Conservation (phyloP, 495 filamentous ascomycete genomes). For the Schizothecium vesticola region DNA sequence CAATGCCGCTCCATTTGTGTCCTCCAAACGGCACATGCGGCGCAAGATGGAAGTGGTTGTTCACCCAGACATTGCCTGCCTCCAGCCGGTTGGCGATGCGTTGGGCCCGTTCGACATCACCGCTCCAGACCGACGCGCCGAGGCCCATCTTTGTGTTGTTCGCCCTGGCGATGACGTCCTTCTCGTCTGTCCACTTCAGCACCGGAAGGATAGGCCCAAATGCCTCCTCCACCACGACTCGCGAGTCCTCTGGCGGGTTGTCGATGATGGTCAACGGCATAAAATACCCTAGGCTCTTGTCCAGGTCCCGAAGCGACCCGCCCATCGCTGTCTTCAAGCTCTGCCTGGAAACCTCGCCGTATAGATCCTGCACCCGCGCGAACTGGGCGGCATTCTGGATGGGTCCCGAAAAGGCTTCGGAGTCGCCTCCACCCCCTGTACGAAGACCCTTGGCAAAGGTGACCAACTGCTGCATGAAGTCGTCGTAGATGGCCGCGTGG, state of each 20-base stretch:
- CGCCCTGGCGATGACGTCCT: conserved; percentile 49
- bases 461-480: conserved; percentile 50
- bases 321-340: conserved; percentile 27
- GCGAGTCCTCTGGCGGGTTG: conserved; percentile 38
- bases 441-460: conserved; percentile 49
- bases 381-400: conserved; percentile 59
- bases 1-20: conserved; percentile 54
- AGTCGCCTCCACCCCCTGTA: conserved; percentile 26
- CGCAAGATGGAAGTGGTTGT: conserved; percentile 34
- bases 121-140: conserved; percentile 49
- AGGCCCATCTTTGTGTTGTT: conserved; percentile 49
- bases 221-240: conserved; percentile 39
- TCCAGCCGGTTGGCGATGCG: conserved; percentile 43
- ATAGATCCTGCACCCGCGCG: conserved; percentile 42
- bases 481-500: conserved; percentile 59
- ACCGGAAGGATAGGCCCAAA: conserved; percentile 53
- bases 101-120: conserved; percentile 44
- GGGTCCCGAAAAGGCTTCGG: conserved; percentile 43
- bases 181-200: conserved; percentile 47
- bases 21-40: conserved; percentile 50
- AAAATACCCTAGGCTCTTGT: conserved; percentile 30
- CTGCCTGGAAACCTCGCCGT: conserved; percentile 35
- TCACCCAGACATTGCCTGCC: conserved; percentile 55
- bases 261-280: conserved; percentile 38
- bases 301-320: neutral